A percentile compares a stretch with the other conserved stretches of the same genome.
phyloP scores from a whole-genome alignment of 768 basidiomycete genomes.

The Agaricus blazei region DNA sequence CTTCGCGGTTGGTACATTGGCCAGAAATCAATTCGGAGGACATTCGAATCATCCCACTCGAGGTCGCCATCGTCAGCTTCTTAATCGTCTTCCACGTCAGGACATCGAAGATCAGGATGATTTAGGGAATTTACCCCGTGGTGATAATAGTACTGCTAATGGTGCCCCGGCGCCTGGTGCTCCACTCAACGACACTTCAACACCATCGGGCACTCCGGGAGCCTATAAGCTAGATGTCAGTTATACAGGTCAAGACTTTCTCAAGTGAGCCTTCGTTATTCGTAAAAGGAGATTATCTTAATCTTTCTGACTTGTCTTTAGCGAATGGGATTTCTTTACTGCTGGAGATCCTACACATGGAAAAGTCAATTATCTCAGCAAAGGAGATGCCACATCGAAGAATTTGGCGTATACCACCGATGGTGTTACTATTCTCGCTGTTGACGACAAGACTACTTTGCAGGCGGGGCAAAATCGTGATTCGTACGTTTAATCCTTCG shows the following conservation, averaged over 20 bases:
- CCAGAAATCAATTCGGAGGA: not conserved
- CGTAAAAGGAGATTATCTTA: not conserved
- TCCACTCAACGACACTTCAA: too few relatives aligned
- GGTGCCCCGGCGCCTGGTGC: too few relatives aligned
- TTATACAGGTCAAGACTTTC: conserved; percentile 49
- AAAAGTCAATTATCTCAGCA: conserved; percentile 52
- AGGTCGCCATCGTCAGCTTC: not conserved
- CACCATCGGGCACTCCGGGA: too few relatives aligned
- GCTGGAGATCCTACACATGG: conserved; percentile 66
- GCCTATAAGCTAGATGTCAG: conserved; percentile 22
- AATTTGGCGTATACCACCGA: conserved; percentile 58
- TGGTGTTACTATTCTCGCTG: conserved; percentile 53
- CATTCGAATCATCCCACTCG: not conserved
- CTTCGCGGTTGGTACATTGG: not conserved
- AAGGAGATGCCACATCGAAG: conserved; percentile 40
- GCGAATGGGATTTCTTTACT: conserved; percentile 66
- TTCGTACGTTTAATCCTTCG: conserved; percentile 30
- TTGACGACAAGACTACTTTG: conserved; percentile 51
- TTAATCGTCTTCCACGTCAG: not conserved
- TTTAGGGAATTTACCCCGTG: not conserved
- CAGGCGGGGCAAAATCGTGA: conserved; percentile 48
- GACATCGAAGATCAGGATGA: not conserved
- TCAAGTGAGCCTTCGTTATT: conserved; percentile 38
- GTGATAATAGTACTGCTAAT: not conserved
- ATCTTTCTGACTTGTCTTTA: conserved; percentile 17